Evolutionary conservation across 176 grass and related monocot genomes (phyloP).

Genomic region (Pontederia paniculata): DNA sequence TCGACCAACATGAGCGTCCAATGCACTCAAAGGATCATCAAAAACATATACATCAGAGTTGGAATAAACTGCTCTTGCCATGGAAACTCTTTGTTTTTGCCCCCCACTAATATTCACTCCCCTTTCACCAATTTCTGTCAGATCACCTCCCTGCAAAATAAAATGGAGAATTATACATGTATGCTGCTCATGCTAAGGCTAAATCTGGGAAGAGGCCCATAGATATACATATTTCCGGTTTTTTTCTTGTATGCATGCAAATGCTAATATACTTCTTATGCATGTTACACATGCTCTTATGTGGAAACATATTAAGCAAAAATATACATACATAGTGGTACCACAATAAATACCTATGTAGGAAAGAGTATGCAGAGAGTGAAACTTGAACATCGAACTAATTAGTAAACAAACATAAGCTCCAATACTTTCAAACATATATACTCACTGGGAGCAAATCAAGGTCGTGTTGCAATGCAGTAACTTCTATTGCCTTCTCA

Average conservation of each 20-base stretch:
- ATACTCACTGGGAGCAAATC: slow-evolving; percentile 75
- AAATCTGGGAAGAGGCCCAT: too few relatives aligned
- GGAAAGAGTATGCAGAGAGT: background rate
- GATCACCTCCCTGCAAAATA: slow-evolving; percentile 71
- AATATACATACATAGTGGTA: too few relatives aligned
- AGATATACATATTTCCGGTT: too few relatives aligned
- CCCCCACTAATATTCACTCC: slow-evolving; percentile 98
- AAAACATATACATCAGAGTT: slow-evolving; percentile 97
- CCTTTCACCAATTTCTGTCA: slow-evolving; percentile 99
- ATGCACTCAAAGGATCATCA: slow-evolving; percentile 96
- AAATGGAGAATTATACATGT: background rate
- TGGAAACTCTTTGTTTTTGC: slow-evolving; percentile 99
- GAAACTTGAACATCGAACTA: background rate
- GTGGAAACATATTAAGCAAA: too few relatives aligned
- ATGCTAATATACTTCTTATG: too few relatives aligned
- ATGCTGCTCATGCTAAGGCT: too few relatives aligned
- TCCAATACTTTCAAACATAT: background rate
- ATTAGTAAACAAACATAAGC: slow-evolving; percentile 1
- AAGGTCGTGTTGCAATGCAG: slow-evolving; percentile 75
- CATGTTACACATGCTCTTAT: too few relatives aligned
- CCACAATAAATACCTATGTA: too few relatives aligned
- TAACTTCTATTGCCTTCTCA: slow-evolving; percentile 61
- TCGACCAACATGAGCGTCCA: slow-evolving; percentile 98
- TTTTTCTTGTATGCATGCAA: too few relatives aligned
- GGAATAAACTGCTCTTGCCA: slow-evolving; percentile 98